Percentiles rank a stretch among this genome's conserved stretches.
phyloP scores from a whole-genome alignment of 768 basidiomycete species.

The Rhodotorula babjevae region DNA sequence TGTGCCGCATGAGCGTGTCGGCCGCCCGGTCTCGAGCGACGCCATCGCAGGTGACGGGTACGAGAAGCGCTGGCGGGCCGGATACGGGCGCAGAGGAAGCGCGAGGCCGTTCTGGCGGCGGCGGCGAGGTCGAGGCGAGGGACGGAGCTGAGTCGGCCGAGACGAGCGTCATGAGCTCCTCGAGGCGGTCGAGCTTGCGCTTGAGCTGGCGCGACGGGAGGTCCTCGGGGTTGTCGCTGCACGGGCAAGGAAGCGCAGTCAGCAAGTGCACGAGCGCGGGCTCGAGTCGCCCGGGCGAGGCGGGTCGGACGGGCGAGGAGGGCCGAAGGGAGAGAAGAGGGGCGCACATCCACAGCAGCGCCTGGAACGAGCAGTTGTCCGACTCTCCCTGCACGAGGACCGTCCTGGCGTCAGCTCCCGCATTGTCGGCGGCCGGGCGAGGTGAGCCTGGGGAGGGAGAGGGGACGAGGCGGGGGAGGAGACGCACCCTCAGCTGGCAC shows the following conservation, averaged over 20 bases:
- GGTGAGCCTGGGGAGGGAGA: neutral
- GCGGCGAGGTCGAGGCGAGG: neutral
- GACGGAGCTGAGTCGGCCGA: neutral
- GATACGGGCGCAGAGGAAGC: neutral
- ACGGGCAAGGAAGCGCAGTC: neutral
- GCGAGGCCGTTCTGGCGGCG: neutral
- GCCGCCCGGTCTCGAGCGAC: neutral
- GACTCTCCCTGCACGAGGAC: neutral
- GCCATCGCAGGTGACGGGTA: neutral
- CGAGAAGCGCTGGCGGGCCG: neutral
- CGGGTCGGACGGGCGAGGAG: too few relatives aligned
- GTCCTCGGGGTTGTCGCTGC: constrained; percentile 28
- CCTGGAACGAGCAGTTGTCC: constrained; percentile 17
- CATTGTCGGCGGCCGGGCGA: too few relatives aligned
- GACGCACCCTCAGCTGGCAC: constrained; percentile 1
- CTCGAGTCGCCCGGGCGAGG: too few relatives aligned
- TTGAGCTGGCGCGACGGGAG: constrained; percentile 29
- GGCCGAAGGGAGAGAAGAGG: too few relatives aligned
- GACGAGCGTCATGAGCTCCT: constrained; percentile 2
- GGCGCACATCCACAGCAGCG: constrained; percentile 25
- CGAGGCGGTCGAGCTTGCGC: constrained; percentile 29
- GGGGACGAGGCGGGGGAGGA: neutral
- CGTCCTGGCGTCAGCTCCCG: neutral
- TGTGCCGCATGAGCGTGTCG: neutral
- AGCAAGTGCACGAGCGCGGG: neutral